These are phyloP conservation scores for Phytopythium boreale DNA, from an alignment of 352 stramenopile genomes.

Conservation along the genomic window DNA sequence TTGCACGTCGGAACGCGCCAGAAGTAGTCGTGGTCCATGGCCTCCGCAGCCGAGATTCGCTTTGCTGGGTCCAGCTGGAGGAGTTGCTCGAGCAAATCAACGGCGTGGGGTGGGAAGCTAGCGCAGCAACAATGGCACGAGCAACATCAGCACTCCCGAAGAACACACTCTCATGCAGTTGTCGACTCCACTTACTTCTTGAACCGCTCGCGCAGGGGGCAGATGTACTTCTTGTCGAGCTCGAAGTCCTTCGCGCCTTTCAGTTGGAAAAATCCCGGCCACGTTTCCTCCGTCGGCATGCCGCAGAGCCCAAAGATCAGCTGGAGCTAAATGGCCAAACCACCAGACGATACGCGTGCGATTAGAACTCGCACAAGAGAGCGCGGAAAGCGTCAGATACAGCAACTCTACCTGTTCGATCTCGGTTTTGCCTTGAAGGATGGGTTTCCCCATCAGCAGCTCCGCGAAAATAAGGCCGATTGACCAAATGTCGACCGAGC, in stretches of 20 bases:
- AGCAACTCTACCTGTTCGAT: constrained; percentile 62
- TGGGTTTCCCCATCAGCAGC: constrained; percentile 73
- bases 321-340: constrained; percentile 41
- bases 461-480: constrained; percentile 89
- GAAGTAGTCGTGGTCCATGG: constrained; percentile 98
- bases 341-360: not conserved
- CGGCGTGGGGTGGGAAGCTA: constrained; percentile 68
- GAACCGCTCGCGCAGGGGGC: constrained; percentile 65
- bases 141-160: not conserved
- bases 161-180: not conserved
- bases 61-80: constrained; percentile 94
- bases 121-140: not conserved
- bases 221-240: constrained; percentile 79
- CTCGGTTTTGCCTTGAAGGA: constrained; percentile 80
- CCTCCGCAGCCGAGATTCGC: constrained; percentile 92
- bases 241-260: constrained; percentile 61
- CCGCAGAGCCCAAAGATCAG: constrained; percentile 78
- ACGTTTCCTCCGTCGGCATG: constrained; percentile 76
- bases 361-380: not conserved
- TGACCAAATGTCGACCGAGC: constrained; percentile 94
- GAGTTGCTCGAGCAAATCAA: constrained; percentile 93
- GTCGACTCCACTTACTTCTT: constrained; percentile 53
- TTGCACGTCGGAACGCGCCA: constrained; percentile 86
- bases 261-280: constrained; percentile 76
- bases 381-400: not conserved